Percentiles rank a stretch among this genome's conserved stretches.
Conservation (phyloP, 2,329 filamentous ascomycete genomes). For the Pezicula neosporulosa region DNA sequence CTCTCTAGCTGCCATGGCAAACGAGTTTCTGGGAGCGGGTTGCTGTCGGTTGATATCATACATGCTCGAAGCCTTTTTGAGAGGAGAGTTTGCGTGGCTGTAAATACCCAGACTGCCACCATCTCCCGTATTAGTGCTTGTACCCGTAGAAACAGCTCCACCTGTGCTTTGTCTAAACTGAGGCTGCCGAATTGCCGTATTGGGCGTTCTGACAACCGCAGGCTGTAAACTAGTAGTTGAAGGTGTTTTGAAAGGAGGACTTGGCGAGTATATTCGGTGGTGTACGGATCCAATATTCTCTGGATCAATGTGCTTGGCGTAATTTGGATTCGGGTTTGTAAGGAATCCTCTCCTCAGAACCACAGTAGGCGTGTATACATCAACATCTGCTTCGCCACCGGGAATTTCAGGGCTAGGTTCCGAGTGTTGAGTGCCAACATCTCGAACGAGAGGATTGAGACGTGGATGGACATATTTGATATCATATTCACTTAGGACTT, state of each 20-base stretch:
- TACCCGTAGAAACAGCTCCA: slow-evolving; percentile 21
- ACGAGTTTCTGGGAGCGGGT: slow-evolving; percentile 53
- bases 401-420: slow-evolving; percentile 15
- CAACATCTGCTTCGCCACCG: slow-evolving; percentile 40
- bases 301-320: slow-evolving; percentile 68
- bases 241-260: slow-evolving; percentile 30
- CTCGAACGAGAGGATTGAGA: slow-evolving; percentile 74
- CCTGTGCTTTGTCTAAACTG: slow-evolving; percentile 43
- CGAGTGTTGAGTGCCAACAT: slow-evolving; percentile 77
- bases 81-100: slow-evolving; percentile 74
- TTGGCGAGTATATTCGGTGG: slow-evolving; percentile 30
- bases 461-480: slow-evolving; percentile 91
- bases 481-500: slow-evolving; percentile 94
- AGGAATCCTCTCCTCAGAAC: slow-evolving; percentile 73
- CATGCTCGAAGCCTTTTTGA: slow-evolving; percentile 72
- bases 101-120: slow-evolving; percentile 80
- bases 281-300: slow-evolving; percentile 42
- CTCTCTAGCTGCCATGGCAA: slow-evolving; percentile 51
- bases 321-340: slow-evolving; percentile 80
- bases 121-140: slow-evolving; percentile 39
- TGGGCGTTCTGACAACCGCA: slow-evolving; percentile 31
- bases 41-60: slow-evolving; percentile 45
- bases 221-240: slow-evolving; percentile 14
- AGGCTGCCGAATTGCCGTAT: slow-evolving; percentile 48
- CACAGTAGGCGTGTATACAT: slow-evolving; percentile 57